These are phyloP conservation scores for Rhodomyrtus psidioides DNA, from an alignment of 441 rosid genomes.

Conservation along the genomic window DNA sequence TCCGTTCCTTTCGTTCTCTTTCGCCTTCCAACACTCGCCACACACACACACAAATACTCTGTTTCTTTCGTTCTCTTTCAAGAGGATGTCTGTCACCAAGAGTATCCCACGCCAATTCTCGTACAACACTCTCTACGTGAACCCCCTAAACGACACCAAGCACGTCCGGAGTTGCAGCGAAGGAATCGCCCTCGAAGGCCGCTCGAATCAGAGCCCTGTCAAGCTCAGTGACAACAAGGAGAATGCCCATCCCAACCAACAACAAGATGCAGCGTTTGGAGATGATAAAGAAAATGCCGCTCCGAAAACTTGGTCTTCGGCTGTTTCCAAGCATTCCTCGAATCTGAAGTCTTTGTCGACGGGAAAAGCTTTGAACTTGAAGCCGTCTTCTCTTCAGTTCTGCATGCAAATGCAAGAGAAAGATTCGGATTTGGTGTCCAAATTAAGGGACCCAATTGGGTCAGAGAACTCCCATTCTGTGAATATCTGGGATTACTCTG, in stretches of 20 bases:
- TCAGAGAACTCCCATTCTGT: constrained; percentile 57
- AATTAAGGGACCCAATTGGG: constrained; percentile 48
- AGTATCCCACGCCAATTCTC: constrained; percentile 20
- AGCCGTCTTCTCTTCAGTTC: constrained; percentile 63
- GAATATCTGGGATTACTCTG: constrained; percentile 88
- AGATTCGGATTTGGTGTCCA: constrained; percentile 40
- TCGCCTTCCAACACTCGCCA: constrained; percentile 30
- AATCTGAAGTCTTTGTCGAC: constrained; percentile 51
- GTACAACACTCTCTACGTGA: constrained; percentile 23
- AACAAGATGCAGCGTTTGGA: not conserved
- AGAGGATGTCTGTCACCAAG: constrained; percentile 12
- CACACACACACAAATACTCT: not conserved
- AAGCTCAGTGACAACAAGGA: constrained; percentile 33
- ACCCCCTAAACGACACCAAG: constrained; percentile 27
- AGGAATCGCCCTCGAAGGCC: not conserved
- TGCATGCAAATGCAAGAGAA: constrained; percentile 75
- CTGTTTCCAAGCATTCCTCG: constrained; percentile 21
- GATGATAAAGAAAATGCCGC: constrained; percentile 12
- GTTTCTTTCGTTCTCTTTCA: not conserved
- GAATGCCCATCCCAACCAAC: constrained; percentile 14
- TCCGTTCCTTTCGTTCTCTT: not conserved
- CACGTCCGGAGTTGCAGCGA: constrained; percentile 40
- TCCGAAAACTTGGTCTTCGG: constrained; percentile 15
- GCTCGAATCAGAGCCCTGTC: constrained; percentile 16
- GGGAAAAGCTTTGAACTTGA: constrained; percentile 48